Conservation (phyloP, 2,329 filamentous ascomycete genomes). For the Zasmidium cellare region DNA sequence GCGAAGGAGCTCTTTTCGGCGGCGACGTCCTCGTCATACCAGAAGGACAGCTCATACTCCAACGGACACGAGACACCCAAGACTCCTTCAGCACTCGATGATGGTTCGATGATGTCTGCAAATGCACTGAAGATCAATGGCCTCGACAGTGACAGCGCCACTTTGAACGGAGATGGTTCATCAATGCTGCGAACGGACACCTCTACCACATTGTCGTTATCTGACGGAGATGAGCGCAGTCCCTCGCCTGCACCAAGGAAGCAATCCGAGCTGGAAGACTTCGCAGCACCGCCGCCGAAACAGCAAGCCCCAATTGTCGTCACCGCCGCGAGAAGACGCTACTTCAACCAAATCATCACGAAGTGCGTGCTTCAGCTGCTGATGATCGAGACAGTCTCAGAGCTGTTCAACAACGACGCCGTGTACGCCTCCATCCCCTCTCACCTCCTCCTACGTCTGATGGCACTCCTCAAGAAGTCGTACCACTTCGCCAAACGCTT, state of each 20-base stretch:
- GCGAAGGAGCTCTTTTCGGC: constrained; percentile 94
- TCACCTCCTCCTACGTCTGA: constrained; percentile 81
- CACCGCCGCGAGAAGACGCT: constrained; percentile 85
- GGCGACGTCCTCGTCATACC: constrained; percentile 48
- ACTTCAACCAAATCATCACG: constrained; percentile 99
- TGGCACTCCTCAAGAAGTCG: constrained; percentile 91
- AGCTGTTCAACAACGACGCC: constrained; percentile 94
- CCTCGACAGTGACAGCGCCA: constrained; percentile 18
- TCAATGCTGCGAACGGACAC: constrained; percentile 12
- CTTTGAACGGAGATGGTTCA: constrained; percentile 23
- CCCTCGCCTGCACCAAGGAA: constrained; percentile 18
- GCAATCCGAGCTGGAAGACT: constrained; percentile 72
- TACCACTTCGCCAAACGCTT: constrained; percentile 97
- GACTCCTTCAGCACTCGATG: constrained; percentile 14
- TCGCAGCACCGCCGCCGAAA: constrained; percentile 65
- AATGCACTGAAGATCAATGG: constrained; percentile 49
- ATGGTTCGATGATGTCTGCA: constrained; percentile 21
- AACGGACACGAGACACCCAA: constrained; percentile 24
- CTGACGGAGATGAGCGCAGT: constrained; percentile 17
- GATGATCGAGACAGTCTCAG: constrained; percentile 99
- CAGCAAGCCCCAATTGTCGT: constrained; percentile 91
- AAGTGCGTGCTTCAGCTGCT: constrained; percentile 95
- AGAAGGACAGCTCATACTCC: constrained; percentile 24
- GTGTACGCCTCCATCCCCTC: constrained; percentile 95
- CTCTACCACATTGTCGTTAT: constrained; percentile 18